Evolutionary conservation across 768 basidiomycete species (phyloP).

Genomic region (Pholiota microspora): DNA sequence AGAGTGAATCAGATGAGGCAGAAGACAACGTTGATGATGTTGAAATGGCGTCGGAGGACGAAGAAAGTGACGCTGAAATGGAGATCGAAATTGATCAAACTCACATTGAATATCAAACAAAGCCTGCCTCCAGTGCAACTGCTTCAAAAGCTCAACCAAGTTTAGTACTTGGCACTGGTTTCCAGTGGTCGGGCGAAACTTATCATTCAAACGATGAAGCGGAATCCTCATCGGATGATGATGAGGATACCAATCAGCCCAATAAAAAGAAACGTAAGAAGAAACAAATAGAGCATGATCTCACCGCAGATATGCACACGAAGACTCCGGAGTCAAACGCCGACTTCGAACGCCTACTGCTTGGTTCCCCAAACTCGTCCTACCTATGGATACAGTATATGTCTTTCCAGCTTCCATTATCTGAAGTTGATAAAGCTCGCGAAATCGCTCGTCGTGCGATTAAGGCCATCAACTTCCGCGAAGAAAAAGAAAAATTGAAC

Average conservation of each 20-base stretch:
- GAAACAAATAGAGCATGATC: conserved; percentile 73
- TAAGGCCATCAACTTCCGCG: conserved; percentile 87
- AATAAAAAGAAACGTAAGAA: conserved; percentile 61
- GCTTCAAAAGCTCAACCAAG: conserved; percentile 24
- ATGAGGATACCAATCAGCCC: conserved; percentile 44
- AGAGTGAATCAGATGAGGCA: conserved; percentile 6
- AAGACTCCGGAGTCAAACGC: conserved; percentile 86
- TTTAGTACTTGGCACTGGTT: conserved; percentile 59
- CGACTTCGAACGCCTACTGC: conserved; percentile 91
- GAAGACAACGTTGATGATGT: conserved; percentile 23
- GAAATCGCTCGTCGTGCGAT: conserved; percentile 84
- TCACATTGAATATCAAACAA: conserved; percentile 22
- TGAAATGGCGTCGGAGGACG: conserved; percentile 19
- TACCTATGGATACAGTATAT: conserved; percentile 99
- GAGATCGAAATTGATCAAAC: conserved; percentile 40
- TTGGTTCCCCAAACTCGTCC: conserved; percentile 95
- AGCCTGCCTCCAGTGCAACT: conserved; percentile 10
- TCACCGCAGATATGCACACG: conserved; percentile 85
- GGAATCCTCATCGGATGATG: conserved; percentile 41
- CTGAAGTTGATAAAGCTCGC: conserved; percentile 93
- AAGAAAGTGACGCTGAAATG: conserved; percentile 36
- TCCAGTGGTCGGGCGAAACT: conserved; percentile 63
- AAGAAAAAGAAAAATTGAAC: conserved; percentile 94
- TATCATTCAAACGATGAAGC: conserved; percentile 34
- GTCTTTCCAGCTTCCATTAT: conserved; percentile 97